Conservation (phyloP, 441 rosid species). For the Gossypium aridum region DNA sequence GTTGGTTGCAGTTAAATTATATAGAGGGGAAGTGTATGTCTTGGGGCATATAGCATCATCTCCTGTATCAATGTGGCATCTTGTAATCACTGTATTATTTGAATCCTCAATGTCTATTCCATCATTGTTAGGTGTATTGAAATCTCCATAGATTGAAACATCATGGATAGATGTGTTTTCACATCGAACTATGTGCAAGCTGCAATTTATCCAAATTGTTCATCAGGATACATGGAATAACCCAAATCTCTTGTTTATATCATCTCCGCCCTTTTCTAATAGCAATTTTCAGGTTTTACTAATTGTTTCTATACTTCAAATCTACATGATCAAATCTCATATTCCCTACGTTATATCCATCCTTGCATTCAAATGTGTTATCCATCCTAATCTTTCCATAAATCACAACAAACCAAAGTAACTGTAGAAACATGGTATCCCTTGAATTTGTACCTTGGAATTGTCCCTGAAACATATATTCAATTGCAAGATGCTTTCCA, state of each 20-base stretch:
- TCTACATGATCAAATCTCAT: background rate
- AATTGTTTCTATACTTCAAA: background rate
- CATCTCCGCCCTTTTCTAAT: background rate
- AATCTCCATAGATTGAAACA: conserved; percentile 70
- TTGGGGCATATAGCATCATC: conserved; percentile 93
- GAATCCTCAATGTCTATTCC: conserved; percentile 89
- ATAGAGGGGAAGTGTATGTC: conserved; percentile 57
- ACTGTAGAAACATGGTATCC: background rate
- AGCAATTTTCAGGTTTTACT: background rate
- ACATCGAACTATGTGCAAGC: conserved; percentile 75
- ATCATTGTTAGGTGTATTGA: conserved; percentile 79
- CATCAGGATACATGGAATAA: background rate
- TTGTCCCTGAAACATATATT: background rate
- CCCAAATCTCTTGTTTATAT: background rate
- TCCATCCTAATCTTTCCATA: background rate
- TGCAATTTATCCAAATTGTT: conserved; percentile 28
- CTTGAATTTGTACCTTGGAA: background rate
- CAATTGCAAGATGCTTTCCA: background rate
- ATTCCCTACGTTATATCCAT: background rate
- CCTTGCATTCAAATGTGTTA: background rate
- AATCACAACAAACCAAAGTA: background rate
- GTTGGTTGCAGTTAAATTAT: conserved; percentile 64
- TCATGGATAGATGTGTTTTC: conserved; percentile 51
- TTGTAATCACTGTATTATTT: conserved; percentile 53
- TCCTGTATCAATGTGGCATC: conserved; percentile 73